phyloP scores from a whole-genome alignment of 495 filamentous ascomycete genomes.

The Choiromyces venosus region DNA sequence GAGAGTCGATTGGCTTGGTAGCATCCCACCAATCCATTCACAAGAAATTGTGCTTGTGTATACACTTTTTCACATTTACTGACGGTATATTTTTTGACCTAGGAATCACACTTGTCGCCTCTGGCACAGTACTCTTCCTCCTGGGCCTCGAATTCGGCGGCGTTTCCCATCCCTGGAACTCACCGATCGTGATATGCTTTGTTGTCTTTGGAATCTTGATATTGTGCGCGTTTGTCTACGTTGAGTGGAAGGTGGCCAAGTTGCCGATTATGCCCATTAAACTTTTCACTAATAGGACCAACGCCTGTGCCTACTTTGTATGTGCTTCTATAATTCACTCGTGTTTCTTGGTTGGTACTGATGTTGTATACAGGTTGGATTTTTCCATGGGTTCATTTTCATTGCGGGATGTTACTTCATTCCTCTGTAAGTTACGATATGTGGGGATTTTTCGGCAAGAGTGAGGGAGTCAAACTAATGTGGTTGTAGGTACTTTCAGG shows the following conservation, averaged over 20 bases:
- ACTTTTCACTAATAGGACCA: conserved; percentile 58
- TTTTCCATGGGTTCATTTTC: conserved; percentile 67
- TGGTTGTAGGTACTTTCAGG: conserved; percentile 57
- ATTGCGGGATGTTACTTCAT: conserved; percentile 69
- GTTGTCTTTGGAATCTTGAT: conserved; percentile 66
- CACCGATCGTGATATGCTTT: conserved; percentile 68
- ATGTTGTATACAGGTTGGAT: conserved; percentile 45
- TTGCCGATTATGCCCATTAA: conserved; percentile 72
- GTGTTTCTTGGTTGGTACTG: background rate
- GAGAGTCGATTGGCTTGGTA: conserved; percentile 42
- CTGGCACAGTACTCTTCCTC: conserved; percentile 75
- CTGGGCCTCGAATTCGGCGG: conserved; percentile 77
- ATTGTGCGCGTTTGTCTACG: conserved; percentile 58
- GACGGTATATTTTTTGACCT: conserved; percentile 4
- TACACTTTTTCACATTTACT: conserved; percentile 2
- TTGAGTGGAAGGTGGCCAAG: conserved; percentile 67
- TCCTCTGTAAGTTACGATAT: conserved; percentile 49
- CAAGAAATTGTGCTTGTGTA: background rate
- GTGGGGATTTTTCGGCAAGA: background rate
- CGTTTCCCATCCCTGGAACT: conserved; percentile 67
- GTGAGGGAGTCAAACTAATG: background rate
- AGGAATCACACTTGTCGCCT: conserved; percentile 58
- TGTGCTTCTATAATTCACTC: background rate
- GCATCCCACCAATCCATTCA: too few species aligned
- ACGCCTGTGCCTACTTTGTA: conserved; percentile 48